These are phyloP conservation scores for Myriosclerotinia scirpicola DNA, from an alignment of 2,329 filamentous ascomycete genomes.

Conservation along the genomic window DNA sequence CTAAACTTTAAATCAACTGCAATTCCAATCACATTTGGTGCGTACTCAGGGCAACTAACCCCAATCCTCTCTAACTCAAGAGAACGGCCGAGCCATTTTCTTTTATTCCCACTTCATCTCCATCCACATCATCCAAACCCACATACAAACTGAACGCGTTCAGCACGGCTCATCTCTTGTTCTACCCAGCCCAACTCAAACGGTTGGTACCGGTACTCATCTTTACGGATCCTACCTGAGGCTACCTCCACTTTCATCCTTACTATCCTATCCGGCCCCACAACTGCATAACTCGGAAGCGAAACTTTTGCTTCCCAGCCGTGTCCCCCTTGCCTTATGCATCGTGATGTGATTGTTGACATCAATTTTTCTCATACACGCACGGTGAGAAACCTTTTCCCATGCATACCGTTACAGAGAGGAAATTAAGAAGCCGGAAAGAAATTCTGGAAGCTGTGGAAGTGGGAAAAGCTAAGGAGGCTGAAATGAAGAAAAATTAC, in stretches of 20 bases:
- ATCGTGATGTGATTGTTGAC: conserved; percentile 8
- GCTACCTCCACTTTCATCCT: neutral
- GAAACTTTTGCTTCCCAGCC: neutral
- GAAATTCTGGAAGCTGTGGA: neutral
- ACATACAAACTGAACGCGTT: neutral
- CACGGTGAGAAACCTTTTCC: neutral
- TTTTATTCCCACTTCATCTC: neutral
- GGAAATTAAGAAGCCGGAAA: neutral
- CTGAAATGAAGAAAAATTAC: neutral
- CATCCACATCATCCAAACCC: neutral
- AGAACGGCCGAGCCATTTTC: neutral
- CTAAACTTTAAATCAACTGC: conserved; percentile 5
- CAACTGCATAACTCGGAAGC: conserved; percentile 3
- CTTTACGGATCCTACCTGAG: neutral
- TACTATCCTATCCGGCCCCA: neutral
- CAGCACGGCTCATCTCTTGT: neutral
- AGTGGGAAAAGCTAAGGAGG: neutral
- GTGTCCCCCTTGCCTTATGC: conserved; percentile 2
- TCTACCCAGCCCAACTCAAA: neutral
- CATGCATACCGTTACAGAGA: neutral
- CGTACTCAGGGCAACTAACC: neutral
- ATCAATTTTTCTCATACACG: no score
- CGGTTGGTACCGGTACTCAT: conserved; percentile 1
- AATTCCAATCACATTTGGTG: neutral
- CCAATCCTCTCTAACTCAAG: neutral